A percentile compares a stretch with the other conserved stretches of the same genome.
These are phyloP conservation scores for Chimonanthus praecox DNA, from an alignment of 164 flowering plant species.

Conservation along the genomic window DNA sequence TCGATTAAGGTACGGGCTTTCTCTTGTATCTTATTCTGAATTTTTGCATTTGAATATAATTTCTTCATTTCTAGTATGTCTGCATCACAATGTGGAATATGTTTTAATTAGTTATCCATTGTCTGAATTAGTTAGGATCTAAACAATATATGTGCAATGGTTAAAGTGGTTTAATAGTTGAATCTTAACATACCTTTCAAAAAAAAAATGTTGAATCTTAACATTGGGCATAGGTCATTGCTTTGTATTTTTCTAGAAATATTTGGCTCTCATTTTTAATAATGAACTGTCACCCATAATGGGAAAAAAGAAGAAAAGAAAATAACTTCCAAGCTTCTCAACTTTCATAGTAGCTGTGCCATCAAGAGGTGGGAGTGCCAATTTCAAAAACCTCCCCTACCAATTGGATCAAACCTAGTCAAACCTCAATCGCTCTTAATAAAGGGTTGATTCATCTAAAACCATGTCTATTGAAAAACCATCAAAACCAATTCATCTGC, in stretches of 20 bases:
- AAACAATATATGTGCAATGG: neutral
- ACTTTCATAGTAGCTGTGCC: neutral
- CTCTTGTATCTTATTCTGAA: neutral
- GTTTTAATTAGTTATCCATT: neutral
- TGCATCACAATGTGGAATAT: neutral
- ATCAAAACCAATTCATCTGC: no score
- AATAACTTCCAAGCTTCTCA: neutral
- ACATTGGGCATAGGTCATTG: no score
- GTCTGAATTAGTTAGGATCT: neutral
- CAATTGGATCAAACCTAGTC: no score
- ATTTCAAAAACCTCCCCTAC: no score
- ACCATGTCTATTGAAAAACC: no score
- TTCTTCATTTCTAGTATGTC: neutral
- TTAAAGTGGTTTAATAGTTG: neutral
- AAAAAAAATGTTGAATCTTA: neutral
- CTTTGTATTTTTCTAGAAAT: neutral
- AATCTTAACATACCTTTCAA: neutral
- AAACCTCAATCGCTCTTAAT: no score
- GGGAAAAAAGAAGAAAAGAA: no score
- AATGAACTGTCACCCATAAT: neutral
- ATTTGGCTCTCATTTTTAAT: neutral
- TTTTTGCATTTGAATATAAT: neutral
- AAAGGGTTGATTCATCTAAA: no score
- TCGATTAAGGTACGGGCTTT: neutral
- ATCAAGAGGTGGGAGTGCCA: neutral